Evolutionary conservation across 306 rosid species (phyloP).

Genomic region (Comarum palustre): DNA sequence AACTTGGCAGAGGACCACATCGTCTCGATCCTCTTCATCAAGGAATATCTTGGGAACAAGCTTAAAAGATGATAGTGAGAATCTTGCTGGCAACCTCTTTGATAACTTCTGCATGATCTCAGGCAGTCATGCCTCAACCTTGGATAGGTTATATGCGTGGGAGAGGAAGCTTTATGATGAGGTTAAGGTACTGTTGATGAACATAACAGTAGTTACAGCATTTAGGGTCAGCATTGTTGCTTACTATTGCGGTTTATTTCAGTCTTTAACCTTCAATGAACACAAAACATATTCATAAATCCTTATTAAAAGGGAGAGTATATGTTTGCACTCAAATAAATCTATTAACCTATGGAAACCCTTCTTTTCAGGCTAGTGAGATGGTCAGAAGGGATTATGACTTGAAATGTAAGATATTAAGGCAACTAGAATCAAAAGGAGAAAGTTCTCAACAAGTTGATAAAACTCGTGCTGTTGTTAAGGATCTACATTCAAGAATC

Average conservation of each 20-base stretch:
- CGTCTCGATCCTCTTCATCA: slow-evolving; percentile 85
- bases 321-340: slow-evolving; percentile 1
- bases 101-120: slow-evolving; percentile 75
- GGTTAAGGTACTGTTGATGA: slow-evolving; percentile 66
- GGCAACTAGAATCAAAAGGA: slow-evolving; percentile 74
- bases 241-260: background rate
- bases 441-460: slow-evolving; percentile 52
- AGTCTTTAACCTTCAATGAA: background rate
- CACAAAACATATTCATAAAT: background rate
- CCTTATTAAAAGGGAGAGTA: background rate
- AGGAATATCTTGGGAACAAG: slow-evolving; percentile 69
- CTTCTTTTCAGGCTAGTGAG: slow-evolving; percentile 71
- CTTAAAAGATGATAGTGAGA: slow-evolving; percentile 63
- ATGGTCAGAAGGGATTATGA: slow-evolving; percentile 78
- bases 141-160: slow-evolving; percentile 96
- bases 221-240: background rate
- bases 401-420: slow-evolving; percentile 63
- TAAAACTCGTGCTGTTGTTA: slow-evolving; percentile 78
- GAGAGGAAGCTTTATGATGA: slow-evolving; percentile 96
- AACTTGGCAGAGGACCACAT: slow-evolving; percentile 85
- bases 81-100: slow-evolving; percentile 48
- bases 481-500: slow-evolving; percentile 92
- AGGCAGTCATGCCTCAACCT: slow-evolving; percentile 93
- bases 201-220: slow-evolving; percentile 10
- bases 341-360: background rate